phyloP scores from a whole-genome alignment of 306 rosid genomes.

The Trifolium repens region DNA sequence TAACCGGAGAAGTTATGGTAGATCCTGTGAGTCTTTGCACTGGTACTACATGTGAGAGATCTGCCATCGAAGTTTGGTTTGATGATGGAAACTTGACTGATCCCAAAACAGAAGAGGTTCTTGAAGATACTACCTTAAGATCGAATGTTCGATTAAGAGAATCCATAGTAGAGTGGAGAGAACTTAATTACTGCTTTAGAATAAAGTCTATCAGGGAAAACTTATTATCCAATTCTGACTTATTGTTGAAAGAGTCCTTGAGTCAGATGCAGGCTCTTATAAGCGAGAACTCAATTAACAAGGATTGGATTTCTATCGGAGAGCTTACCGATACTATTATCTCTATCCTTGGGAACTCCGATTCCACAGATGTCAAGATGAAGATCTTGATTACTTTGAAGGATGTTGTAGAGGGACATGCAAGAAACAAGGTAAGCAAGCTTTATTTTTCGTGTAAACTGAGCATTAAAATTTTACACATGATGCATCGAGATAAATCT shows the following conservation, averaged over 20 bases:
- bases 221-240: conserved; percentile 48
- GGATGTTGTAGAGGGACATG: conserved; percentile 67
- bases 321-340: conserved; percentile 57
- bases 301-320: conserved; percentile 79
- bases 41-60: conserved; percentile 84
- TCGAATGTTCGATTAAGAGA: conserved; percentile 68
- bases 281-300: conserved; percentile 70
- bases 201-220: conserved; percentile 62
- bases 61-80: conserved; percentile 65
- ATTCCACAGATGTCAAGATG: conserved; percentile 55
- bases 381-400: conserved; percentile 66
- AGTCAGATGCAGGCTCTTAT: conserved; percentile 62
- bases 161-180: conserved; percentile 87
- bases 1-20: conserved; percentile 63
- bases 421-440: conserved; percentile 69
- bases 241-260: conserved; percentile 53
- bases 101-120: conserved; percentile 65
- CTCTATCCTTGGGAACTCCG: conserved; percentile 55
- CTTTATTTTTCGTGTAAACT: conserved; percentile 22
- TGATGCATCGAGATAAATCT: background rate
- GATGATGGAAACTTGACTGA: conserved; percentile 56
- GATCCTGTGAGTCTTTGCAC: conserved; percentile 92
- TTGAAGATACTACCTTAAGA: conserved; percentile 62
- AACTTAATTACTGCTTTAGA: conserved; percentile 67
- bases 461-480: background rate